Base-by-base conservation (phyloP, 208 protist species). In the Leishmania martiniquensis region DNA sequence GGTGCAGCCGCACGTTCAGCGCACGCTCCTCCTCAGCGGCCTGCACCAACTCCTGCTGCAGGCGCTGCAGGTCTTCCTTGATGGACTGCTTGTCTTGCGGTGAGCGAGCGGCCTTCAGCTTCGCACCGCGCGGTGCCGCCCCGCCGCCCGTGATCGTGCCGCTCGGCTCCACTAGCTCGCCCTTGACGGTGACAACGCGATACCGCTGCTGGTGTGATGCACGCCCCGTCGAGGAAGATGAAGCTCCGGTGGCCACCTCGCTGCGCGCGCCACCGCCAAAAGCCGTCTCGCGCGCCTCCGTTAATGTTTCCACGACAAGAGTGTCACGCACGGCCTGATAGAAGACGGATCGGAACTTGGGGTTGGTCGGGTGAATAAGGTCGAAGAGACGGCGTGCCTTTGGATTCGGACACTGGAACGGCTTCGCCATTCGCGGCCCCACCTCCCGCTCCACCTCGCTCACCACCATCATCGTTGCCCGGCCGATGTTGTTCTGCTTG, bases 91-190 rank as follows among this genome's bases (percentile, higher is more conserved):
- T 93, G 86, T 95, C 89, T 69, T 95, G 88, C 32, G 91, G 91
- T 9, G 86, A 88, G 75, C 88, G 87, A 12, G 92, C 91, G 0
- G 87, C 91, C 77, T 96, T 94, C 44, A 98, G 82, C 77, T 93
- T 88, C 2, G 94, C 97, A 37, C 98, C 98, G 20, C 87, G 88
- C 13, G 85, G 86, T 0, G 90, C 80, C 37, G 82, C 87, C 34
- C 99, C 99, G 78, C 99, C 99, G 51, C 99, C 99, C 9, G 97
- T 99, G 95, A 99, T 99, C 47, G 98, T 96, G 77, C 99, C 99
- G 47, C 85, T 92, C 2, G 90, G 87, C 80, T 99, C 99, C 54
- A 99, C 98, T 25, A 99, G 72, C 77, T 99, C 89, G 2, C 99
- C 99, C 62, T 95, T 96, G 0, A 98, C 81, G 25, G 99, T 99